Conservation (phyloP, 179 eudicot genomes). For the Actinidia arguta region DNA sequence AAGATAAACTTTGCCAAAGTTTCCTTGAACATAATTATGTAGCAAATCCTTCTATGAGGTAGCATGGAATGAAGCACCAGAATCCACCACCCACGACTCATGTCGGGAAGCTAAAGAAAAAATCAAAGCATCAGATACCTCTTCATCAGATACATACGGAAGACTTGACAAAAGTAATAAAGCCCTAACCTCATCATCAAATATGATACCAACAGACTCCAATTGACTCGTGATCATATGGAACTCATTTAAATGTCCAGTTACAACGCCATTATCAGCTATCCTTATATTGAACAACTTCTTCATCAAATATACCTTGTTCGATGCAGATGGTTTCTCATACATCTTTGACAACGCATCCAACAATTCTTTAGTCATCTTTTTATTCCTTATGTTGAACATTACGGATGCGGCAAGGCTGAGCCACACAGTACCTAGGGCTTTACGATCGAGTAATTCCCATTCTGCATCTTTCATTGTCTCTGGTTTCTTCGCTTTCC, state of each 20-base stretch:
- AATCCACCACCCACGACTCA: background rate
- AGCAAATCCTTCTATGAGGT: background rate
- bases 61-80: background rate
- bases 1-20: background rate
- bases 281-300: conserved; percentile 14
- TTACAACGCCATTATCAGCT: background rate
- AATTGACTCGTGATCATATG: background rate
- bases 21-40: background rate
- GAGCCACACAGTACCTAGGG: background rate
- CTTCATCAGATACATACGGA: background rate
- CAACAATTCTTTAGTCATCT: background rate
- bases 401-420: background rate
- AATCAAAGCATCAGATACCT: background rate
- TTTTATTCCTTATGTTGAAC: background rate
- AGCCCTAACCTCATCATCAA: conserved; percentile 26
- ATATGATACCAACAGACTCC: background rate
- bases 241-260: background rate
- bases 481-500: background rate
- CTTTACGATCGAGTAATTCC: background rate
- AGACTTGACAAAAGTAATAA: background rate
- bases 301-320: background rate
- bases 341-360: background rate
- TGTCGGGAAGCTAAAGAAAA: background rate
- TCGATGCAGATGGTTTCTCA: background rate
- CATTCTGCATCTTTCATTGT: background rate